Percentiles rank a stretch among this genome's conserved stretches.
phyloP scores from a whole-genome alignment of 192 early-diverging fungal species.

The Coemansia sp. region DNA sequence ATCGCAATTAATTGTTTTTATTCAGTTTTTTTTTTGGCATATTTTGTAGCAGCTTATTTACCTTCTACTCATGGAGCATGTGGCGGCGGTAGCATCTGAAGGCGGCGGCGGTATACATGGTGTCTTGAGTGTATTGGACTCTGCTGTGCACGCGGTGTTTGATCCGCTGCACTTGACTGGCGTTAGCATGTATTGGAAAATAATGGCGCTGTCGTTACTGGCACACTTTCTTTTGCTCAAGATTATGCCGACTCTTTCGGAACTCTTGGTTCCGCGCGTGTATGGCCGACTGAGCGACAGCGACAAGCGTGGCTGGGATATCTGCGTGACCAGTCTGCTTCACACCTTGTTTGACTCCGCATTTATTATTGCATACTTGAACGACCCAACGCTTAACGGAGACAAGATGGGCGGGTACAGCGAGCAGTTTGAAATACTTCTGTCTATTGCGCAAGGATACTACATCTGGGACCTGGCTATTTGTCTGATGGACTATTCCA shows the following conservation, averaged over 20 bases:
- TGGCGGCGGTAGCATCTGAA: neutral
- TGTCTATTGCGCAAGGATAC: constrained; percentile 32
- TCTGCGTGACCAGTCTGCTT: neutral
- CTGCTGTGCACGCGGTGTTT: constrained; percentile 16
- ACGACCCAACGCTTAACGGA: constrained; percentile 4
- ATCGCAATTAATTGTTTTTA: no score
- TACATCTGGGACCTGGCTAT: constrained; percentile 40
- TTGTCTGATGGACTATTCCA: constrained; percentile 19
- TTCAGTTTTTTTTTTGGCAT: neutral
- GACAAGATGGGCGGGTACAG: constrained; percentile 37
- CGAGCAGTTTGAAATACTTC: constrained; percentile 18
- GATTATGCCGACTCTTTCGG: neutral
- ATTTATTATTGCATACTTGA: constrained; percentile 19
- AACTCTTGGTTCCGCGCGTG: constrained; percentile 7
- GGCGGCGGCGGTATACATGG: neutral
- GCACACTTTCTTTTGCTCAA: neutral
- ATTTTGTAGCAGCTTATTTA: neutral
- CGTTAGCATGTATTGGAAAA: constrained; percentile 27
- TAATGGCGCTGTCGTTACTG: constrained; percentile 9
- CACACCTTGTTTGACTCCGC: constrained; percentile 24
- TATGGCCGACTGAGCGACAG: constrained; percentile 10
- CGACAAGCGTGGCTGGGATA: constrained; percentile 21
- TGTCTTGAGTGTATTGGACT: constrained; percentile 3
- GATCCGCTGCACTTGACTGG: constrained; percentile 33
- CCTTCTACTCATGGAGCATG: no score